phyloP scores from a whole-genome alignment of 2,329 filamentous ascomycete genomes.

The Aspergillus quadrilineatus region DNA sequence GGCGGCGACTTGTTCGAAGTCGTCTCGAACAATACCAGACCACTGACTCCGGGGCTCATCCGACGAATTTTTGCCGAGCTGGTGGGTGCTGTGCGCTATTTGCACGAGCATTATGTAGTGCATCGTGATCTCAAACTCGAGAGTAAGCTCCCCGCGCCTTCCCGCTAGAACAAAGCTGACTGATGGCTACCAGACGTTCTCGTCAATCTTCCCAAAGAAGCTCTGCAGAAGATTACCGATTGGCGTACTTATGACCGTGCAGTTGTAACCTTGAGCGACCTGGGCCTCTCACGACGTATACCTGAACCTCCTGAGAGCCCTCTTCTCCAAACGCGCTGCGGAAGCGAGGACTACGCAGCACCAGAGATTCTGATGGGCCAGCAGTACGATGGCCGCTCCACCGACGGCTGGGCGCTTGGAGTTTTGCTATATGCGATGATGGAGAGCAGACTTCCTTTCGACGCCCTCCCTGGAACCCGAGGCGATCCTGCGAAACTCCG shows the following conservation, averaged over 20 bases:
- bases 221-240: constrained; percentile 65
- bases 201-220: constrained; percentile 72
- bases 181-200: constrained; percentile 68
- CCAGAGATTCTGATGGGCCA: constrained; percentile 96
- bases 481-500: constrained; percentile 73
- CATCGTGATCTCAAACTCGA: constrained; percentile 98
- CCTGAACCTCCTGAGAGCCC: constrained; percentile 71
- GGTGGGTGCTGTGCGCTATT: constrained; percentile 78
- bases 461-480: constrained; percentile 74
- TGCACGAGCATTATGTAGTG: constrained; percentile 83
- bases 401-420: constrained; percentile 92
- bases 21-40: constrained; percentile 68
- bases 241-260: constrained; percentile 77
- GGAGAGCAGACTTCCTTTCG: constrained; percentile 90
- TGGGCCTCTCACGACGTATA: constrained; percentile 84
- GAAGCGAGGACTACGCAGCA: constrained; percentile 94
- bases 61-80: constrained; percentile 87
- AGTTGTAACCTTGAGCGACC: constrained; percentile 83
- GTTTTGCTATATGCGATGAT: constrained; percentile 91
- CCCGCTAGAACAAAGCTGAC: constrained; percentile 1
- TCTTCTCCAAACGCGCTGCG: constrained; percentile 88
- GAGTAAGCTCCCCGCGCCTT: constrained; percentile 62
- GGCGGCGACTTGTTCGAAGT: constrained; percentile 95
- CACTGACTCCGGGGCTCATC: constrained; percentile 68
- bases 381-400: constrained; percentile 86